Conservation (phyloP, 768 basidiomycete genomes). For the Cytidiella melzeri region DNA sequence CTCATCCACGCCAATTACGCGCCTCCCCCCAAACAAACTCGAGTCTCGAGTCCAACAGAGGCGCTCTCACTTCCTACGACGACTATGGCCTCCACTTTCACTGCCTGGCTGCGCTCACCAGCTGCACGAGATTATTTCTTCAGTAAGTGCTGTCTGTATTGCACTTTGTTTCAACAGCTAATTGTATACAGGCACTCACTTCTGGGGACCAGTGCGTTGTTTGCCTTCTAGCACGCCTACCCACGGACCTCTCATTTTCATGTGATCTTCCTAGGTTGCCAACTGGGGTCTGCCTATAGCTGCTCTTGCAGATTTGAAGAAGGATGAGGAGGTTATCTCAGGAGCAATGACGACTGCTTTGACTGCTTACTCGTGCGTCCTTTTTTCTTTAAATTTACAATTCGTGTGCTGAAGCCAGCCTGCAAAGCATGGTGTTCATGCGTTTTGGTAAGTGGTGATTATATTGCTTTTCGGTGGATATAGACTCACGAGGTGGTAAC, state of each 20-base stretch:
- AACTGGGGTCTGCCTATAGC: constrained; percentile 98
- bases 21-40: background rate
- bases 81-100: constrained; percentile 80
- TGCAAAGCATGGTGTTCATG: constrained; percentile 74
- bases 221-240: constrained; percentile 1
- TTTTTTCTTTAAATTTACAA: constrained; percentile 1
- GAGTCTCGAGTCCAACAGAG: no score
- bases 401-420: background rate
- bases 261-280: constrained; percentile 56
- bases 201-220: constrained; percentile 89
- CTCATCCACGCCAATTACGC: background rate
- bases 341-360: constrained; percentile 95
- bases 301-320: constrained; percentile 82
- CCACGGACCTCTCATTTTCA: constrained; percentile 6
- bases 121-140: constrained; percentile 93
- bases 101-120: constrained; percentile 86
- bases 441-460: constrained; percentile 62
- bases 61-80: constrained; percentile 15
- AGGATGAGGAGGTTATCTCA: constrained; percentile 96
- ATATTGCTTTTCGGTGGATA: background rate
- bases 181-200: constrained; percentile 73
- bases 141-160: constrained; percentile 49
- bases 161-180: constrained; percentile 17
- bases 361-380: constrained; percentile 83
- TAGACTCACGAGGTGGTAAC: constrained; percentile 5